Base-by-base conservation (phyloP, 2,329 filamentous ascomycete species). In the Sporothrix schenckii region DNA sequence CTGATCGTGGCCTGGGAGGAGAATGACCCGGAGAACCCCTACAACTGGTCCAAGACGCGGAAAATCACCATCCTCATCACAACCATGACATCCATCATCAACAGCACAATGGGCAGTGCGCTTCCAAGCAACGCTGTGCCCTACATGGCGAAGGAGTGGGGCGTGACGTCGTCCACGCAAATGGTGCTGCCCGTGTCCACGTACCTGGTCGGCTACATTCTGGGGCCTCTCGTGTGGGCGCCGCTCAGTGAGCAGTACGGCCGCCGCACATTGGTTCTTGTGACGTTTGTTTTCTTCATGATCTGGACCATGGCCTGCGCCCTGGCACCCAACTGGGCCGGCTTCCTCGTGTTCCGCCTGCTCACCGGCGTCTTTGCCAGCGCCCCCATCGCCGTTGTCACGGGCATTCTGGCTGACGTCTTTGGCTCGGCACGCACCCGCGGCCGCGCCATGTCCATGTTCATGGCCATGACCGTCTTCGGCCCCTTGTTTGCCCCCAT, bases 401-500 rank as follows among this genome's bases (percentile, higher is more conserved):
- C 78, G 39, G 88, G 87, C 0, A 85, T 91, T 11, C 84, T 90
- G 73, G 89, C 90, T 16, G 90, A 92, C 78, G 82, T 91, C 6
- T 92, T 87, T 75, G 82, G 83, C 66, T 82, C 88, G 67, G 83
- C 86, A 0, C 79, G 83, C 39, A 81, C 82, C 1, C 80, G 88
- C 61, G 89, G 89, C 2, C 81, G 87, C 47, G 86, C 86, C 4
- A 88, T 90, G 82, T 84, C 88, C 1, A 79, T 86, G 53, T 91
- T 89, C 79, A 89, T 74, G 70, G 71, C 56, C 84, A 83, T 84
- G 16, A 92, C 90, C 3, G 84, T 87, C 0, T 87, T 87, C 58
- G 90, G 90, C 0, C 90, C 89, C 0, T 82, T 92, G n/a, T 78
- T 89, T 2, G 87, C 88, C 0, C 90, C 90, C 2, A 86, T 90